Evolutionary conservation across 306 rosid genomes (phyloP).

Genomic region (Arachis hypogaea): DNA sequence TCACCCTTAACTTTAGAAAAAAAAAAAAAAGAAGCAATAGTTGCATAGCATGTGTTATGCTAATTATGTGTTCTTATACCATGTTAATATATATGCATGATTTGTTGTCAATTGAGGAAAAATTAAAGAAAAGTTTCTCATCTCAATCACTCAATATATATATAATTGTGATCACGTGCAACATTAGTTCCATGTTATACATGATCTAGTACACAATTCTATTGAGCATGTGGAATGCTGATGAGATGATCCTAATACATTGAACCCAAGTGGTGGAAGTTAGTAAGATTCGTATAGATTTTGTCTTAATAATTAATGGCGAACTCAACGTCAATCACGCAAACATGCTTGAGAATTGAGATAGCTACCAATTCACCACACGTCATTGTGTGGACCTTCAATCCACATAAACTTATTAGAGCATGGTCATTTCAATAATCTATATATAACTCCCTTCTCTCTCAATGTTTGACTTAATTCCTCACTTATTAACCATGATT

Average conservation of each 20-base stretch:
- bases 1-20: too few relatives aligned
- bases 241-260: conserved; percentile 32
- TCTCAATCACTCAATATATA: neutral
- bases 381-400: conserved; percentile 44
- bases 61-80: neutral
- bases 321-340: conserved; percentile 59
- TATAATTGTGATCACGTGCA: conserved; percentile 27
- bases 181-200: neutral
- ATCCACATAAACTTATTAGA: conserved; percentile 9
- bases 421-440: conserved; percentile 23
- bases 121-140: neutral
- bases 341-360: conserved; percentile 43
- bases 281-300: conserved; percentile 55
- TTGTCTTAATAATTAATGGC: conserved; percentile 42
- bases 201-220: neutral
- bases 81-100: neutral
- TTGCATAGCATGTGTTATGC: neutral
- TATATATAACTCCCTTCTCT: neutral
- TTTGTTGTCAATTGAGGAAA: neutral
- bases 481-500: neutral
- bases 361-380: conserved; percentile 27
- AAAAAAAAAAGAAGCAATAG: too few relatives aligned
- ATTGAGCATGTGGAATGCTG: conserved; percentile 37
- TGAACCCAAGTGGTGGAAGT: conserved; percentile 48
- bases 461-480: conserved; percentile 28